These are phyloP conservation scores for Euryodendron excelsum DNA, from an alignment of 148 eudicot species.

Conservation along the genomic window DNA sequence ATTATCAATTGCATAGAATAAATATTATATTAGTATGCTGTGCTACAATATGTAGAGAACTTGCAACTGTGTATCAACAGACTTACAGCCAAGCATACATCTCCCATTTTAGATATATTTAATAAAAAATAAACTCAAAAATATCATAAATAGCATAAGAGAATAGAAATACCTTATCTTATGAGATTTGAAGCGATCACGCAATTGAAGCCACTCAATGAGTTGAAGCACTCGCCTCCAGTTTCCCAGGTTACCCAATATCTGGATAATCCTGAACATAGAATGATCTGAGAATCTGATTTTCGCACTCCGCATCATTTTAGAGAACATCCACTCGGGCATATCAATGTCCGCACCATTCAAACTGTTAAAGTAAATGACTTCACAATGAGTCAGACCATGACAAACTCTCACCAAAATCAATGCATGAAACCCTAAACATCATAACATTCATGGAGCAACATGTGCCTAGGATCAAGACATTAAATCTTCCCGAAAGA, in stretches of 20 bases:
- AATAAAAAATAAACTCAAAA: neutral
- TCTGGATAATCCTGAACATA: constrained; percentile 79
- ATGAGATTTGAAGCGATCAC: constrained; percentile 77
- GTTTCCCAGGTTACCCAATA: constrained; percentile 81
- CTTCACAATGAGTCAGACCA: constrained; percentile 24
- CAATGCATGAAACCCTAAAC: neutral
- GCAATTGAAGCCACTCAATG: constrained; percentile 88
- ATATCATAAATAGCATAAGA: neutral
- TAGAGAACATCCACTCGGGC: constrained; percentile 95
- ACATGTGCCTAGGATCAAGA: neutral
- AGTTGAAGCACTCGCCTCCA: constrained; percentile 92
- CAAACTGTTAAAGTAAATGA: constrained; percentile 57
- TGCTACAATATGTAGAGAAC: neutral
- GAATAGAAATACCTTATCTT: constrained; percentile 51
- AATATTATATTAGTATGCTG: neutral
- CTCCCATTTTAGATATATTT: neutral
- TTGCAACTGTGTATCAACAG: neutral
- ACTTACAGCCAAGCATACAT: neutral
- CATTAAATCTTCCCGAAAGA: constrained; percentile 3
- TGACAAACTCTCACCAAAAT: neutral
- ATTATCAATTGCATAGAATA: neutral
- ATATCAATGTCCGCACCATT: constrained; percentile 74
- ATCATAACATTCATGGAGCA: neutral
- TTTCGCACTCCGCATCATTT: constrained; percentile 79
- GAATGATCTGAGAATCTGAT: constrained; percentile 81